phyloP scores from a whole-genome alignment of 2,329 filamentous ascomycete genomes.

The Proliferodiscus dingleyae region DNA sequence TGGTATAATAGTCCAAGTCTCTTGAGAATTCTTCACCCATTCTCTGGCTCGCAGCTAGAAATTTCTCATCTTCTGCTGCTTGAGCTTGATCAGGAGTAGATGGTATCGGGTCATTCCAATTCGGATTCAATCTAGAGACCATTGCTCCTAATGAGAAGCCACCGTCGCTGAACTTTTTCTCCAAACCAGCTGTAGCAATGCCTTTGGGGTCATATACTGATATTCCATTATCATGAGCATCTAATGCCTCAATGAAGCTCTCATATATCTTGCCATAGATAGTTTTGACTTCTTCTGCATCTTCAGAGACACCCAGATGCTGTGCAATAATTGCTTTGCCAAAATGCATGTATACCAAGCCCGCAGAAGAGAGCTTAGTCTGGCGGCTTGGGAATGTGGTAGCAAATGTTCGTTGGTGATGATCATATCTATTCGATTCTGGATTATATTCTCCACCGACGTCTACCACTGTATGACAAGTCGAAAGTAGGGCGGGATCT shows the following conservation, averaged over 20 bases:
- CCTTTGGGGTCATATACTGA: conserved; percentile 70
- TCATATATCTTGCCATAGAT: conserved; percentile 88
- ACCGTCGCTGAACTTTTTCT: conserved; percentile 78
- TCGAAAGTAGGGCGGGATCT: conserved; percentile 70
- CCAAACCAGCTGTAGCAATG: conserved; percentile 63
- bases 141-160: conserved; percentile 81
- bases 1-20: conserved; percentile 70
- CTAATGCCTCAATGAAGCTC: conserved; percentile 90
- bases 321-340: conserved; percentile 76
- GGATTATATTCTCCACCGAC: conserved; percentile 94
- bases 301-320: conserved; percentile 55
- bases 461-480: conserved; percentile 93
- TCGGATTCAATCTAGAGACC: conserved; percentile 73
- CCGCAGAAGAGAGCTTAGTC: conserved; percentile 91
- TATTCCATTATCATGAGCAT: conserved; percentile 97
- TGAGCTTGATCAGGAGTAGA: conserved; percentile 56
- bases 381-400: conserved; percentile 76
- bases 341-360: conserved; percentile 94
- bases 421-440: conserved; percentile 75
- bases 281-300: conserved; percentile 63
- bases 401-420: conserved; percentile 90
- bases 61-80: conserved; percentile 73
- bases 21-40: conserved; percentile 86
- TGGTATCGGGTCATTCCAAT: conserved; percentile 65
- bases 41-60: conserved; percentile 69